Percentiles rank a stretch among this genome's conserved stretches.
These are phyloP conservation scores for Epichloe aotearoae DNA, from an alignment of 2,329 filamentous ascomycete species.

Conservation along the genomic window DNA sequence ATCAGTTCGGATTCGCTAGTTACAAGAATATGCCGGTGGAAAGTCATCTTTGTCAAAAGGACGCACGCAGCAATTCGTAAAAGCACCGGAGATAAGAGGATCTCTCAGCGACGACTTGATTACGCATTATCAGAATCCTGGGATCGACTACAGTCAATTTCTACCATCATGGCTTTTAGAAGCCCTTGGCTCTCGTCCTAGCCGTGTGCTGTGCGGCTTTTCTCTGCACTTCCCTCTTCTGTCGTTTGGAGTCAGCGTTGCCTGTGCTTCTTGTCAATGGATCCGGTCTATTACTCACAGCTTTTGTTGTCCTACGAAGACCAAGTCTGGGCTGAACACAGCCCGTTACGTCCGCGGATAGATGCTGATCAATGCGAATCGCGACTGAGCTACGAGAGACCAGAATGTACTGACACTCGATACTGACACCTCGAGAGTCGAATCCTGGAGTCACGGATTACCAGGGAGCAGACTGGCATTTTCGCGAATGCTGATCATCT, in stretches of 20 bases:
- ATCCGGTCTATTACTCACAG: neutral
- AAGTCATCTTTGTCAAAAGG: neutral
- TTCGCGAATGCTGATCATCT: neutral
- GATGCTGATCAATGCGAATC: neutral
- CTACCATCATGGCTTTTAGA: neutral
- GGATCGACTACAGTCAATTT: neutral
- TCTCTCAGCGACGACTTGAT: neutral
- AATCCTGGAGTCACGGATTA: neutral
- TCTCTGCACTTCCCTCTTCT: neutral
- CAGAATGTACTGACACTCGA: neutral
- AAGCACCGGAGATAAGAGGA: neutral
- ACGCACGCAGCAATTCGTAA: neutral
- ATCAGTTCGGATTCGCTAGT: neutral
- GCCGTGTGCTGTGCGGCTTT: neutral
- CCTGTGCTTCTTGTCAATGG: neutral
- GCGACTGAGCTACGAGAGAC: neutral
- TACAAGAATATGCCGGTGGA: neutral
- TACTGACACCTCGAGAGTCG: neutral
- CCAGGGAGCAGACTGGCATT: neutral
- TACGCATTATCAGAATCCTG: too few species aligned
- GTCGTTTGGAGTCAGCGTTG: neutral
- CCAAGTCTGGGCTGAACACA: neutral
- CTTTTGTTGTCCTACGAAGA: neutral
- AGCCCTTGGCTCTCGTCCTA: neutral
- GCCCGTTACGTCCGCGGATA: neutral